Conservation (phyloP, 441 rosid genomes). For the Francoa sonchifolia region DNA sequence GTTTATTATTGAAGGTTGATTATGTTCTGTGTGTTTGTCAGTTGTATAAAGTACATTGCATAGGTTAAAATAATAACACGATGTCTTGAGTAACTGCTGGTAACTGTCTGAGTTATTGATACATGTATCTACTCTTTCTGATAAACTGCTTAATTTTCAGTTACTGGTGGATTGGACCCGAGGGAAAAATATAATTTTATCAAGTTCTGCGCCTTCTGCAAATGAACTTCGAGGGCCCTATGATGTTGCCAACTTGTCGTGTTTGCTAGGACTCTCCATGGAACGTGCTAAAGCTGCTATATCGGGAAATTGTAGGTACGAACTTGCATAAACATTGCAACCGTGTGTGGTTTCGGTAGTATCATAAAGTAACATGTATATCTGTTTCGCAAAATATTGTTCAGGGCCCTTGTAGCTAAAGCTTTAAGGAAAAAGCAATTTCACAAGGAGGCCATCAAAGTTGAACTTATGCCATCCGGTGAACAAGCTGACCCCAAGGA, state of each 20-base stretch:
- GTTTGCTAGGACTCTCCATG: constrained; percentile 57
- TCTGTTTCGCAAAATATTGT: constrained; percentile 11
- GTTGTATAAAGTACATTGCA: too few species aligned
- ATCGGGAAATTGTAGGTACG: constrained; percentile 78
- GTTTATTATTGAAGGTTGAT: too few species aligned
- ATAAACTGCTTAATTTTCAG: constrained; percentile 23
- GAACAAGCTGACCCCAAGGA: constrained; percentile 23
- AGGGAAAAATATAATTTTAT: constrained; percentile 57
- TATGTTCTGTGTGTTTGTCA: too few species aligned
- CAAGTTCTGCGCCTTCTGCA: constrained; percentile 67
- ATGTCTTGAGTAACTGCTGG: too few species aligned
- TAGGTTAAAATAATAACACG: too few species aligned
- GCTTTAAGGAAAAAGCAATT: constrained; percentile 62
- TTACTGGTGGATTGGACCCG: constrained; percentile 77
- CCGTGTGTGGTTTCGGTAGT: constrained; percentile 2
- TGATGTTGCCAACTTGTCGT: constrained; percentile 64
- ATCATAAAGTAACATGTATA: constrained; percentile 9
- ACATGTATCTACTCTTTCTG: neutral
- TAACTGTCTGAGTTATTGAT: neutral
- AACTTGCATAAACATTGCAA: constrained; percentile 5
- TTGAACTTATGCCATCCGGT: constrained; percentile 36
- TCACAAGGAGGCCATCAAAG: constrained; percentile 60
- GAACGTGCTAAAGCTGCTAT: constrained; percentile 67
- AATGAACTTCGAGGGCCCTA: constrained; percentile 76
- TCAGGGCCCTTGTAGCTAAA: constrained; percentile 48